These are phyloP conservation scores for Fagus crenata DNA, from an alignment of 306 rosid genomes.

Conservation along the genomic window DNA sequence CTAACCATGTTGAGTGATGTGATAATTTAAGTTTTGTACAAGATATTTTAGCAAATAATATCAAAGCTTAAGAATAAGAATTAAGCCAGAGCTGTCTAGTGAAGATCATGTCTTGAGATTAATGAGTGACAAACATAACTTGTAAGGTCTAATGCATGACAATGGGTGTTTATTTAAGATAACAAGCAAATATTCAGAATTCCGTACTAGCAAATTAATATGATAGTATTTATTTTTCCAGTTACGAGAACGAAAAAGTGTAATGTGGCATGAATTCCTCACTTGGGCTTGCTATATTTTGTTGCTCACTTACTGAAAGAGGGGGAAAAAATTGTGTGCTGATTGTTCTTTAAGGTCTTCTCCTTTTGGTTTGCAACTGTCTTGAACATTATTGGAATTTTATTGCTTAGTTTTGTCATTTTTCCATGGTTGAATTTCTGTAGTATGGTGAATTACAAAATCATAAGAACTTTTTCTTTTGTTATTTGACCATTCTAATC, in stretches of 20 bases:
- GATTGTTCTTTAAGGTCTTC: background rate
- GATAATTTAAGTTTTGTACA: background rate
- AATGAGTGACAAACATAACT: background rate
- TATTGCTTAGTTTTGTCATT: background rate
- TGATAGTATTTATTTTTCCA: background rate
- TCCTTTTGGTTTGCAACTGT: conserved; percentile 8
- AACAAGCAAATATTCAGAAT: background rate
- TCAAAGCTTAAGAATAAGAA: background rate
- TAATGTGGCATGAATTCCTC: background rate
- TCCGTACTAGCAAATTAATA: background rate
- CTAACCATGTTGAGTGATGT: background rate
- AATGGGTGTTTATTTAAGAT: background rate
- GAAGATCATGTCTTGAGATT: background rate
- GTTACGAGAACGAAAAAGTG: background rate
- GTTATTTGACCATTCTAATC: background rate
- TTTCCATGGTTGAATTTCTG: background rate
- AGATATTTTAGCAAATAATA: background rate
- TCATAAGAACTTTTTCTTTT: background rate
- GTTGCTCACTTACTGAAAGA: background rate
- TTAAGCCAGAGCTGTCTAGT: background rate
- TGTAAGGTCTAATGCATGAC: background rate
- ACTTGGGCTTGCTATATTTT: background rate
- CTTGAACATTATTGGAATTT: background rate
- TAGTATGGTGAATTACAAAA: background rate
- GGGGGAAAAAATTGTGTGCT: background rate